Evolutionary conservation across 2,329 filamentous ascomycete genomes (phyloP), one percentile per base, ranked within the genome.

Genomic region (Periconia sp.): DNA sequence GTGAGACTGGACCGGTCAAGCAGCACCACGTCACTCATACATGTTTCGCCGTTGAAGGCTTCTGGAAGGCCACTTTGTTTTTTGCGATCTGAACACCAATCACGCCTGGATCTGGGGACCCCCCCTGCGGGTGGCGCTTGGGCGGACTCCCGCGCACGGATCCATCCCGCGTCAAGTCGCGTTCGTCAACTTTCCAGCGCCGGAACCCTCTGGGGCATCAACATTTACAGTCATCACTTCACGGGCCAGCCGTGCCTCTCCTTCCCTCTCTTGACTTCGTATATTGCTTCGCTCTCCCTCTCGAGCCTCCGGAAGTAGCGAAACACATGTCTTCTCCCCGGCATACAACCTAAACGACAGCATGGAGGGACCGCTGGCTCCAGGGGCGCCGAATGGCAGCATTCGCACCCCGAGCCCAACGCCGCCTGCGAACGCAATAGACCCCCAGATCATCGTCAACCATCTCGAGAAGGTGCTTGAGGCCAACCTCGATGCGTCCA

Each of bases 401-500:
- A 60, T 63, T 43, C 66, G 61, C 40, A 61, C 65, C 31, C 63
- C 63, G 26, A 69, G 64, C 48, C 63, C 66, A 46, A 61, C 68
- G 34, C 66, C 66, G 43, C 65, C 68, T 38, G n/a, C n/a, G n/a
- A n/a, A n/a, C n/a, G 56, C 67, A 34, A 69, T 78, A 56, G 74
- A 78, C 48, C 70, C 77, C 34, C 70, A 76, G 56, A 53, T 71
- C 36, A 70, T 79, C 54, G 68, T 78, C 57, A 68, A 74, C 56
- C 74, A 79, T 56, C 66, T 79, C 48, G 64, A 68, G 47, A 74
- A 68, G 48, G 69, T 79, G 16, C 70, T 79, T 32, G 67, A 75
- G 48, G 71, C 75, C 48, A 78, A 72, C 30, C 59, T 79, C 16
- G 77, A 75, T 30, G 76, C 77, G 21, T 66, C 74, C n/a, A 84